Evolutionary conservation across 306 rosid genomes (phyloP).

Genomic region (Fagus sylvatica): DNA sequence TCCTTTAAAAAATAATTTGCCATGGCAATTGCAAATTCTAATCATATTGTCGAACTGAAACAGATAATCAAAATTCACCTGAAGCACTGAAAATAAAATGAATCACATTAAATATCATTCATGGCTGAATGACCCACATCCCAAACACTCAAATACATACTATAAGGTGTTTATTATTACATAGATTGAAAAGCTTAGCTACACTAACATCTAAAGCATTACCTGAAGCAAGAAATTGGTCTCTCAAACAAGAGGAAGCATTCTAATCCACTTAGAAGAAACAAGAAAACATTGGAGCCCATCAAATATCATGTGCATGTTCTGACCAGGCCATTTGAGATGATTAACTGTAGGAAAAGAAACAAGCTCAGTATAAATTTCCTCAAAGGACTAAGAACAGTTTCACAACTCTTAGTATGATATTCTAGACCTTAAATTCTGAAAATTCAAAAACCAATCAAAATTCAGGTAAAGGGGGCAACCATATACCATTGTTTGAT

Average conservation of each 20-base stretch:
- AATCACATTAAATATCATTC: neutral
- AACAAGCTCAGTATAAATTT: neutral
- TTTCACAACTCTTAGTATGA: neutral
- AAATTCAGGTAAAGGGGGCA: neutral
- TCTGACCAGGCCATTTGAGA: neutral
- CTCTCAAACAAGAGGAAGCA: neutral
- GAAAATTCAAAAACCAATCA: neutral
- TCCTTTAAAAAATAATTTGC: slow-evolving; percentile 11
- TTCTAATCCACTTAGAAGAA: neutral
- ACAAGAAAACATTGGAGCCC: neutral
- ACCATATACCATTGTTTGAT: neutral
- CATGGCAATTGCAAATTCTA: slow-evolving; percentile 23
- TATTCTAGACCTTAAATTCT: neutral
- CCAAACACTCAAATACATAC: neutral
- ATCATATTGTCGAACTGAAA: slow-evolving; percentile 32
- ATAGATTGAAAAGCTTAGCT: neutral
- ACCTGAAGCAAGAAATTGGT: neutral
- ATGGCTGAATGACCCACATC: neutral
- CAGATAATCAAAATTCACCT: slow-evolving; percentile 12
- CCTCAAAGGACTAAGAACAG: neutral
- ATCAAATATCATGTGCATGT: neutral
- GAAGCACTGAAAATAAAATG: neutral
- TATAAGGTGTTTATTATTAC: neutral
- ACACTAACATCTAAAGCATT: neutral
- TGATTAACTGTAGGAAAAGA: neutral